These are phyloP conservation scores for Dipodascopsis tothii DNA, from an alignment of 805 yeast species.

Conservation along the genomic window DNA sequence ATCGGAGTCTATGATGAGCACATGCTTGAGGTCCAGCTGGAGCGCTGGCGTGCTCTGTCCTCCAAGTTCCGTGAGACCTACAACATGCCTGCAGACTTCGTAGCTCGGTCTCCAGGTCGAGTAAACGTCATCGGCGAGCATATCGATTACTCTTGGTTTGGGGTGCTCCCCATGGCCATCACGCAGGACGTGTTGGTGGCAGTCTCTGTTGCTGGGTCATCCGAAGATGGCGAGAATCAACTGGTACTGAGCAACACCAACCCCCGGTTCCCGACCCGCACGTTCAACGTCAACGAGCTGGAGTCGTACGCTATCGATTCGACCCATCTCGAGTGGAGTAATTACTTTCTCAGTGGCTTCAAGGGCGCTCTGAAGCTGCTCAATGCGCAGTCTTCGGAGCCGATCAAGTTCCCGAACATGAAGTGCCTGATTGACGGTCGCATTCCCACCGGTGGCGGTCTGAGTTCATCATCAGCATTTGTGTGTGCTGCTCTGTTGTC, in stretches of 20 bases:
- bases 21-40: slow-evolving; percentile 3
- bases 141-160: slow-evolving; percentile 59
- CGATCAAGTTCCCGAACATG: slow-evolving; percentile 34
- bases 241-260: slow-evolving; percentile 35
- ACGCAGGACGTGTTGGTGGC: slow-evolving; percentile 56
- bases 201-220: slow-evolving; percentile 27
- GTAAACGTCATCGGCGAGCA: slow-evolving; percentile 72
- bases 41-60: slow-evolving; percentile 6
- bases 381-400: slow-evolving; percentile 28
- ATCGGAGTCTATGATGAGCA: not conserved
- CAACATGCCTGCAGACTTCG: slow-evolving; percentile 28
- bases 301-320: slow-evolving; percentile 41
- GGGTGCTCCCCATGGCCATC: slow-evolving; percentile 68
- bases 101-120: slow-evolving; percentile 65
- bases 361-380: slow-evolving; percentile 50
- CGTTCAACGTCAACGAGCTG: slow-evolving; percentile 16
- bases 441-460: slow-evolving; percentile 67
- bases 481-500: slow-evolving; percentile 58
- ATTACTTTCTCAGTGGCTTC: slow-evolving; percentile 59
- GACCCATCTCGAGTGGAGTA: slow-evolving; percentile 51
- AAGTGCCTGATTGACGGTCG: slow-evolving; percentile 51
- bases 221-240: slow-evolving; percentile 16
- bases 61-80: slow-evolving; percentile 5
- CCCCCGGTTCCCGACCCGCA: slow-evolving; percentile 23
- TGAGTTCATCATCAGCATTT: slow-evolving; percentile 66